These are phyloP conservation scores for Hymenochaete sp. DNA, from an alignment of 1,284 basidiomycete species.

Conservation along the genomic window DNA sequence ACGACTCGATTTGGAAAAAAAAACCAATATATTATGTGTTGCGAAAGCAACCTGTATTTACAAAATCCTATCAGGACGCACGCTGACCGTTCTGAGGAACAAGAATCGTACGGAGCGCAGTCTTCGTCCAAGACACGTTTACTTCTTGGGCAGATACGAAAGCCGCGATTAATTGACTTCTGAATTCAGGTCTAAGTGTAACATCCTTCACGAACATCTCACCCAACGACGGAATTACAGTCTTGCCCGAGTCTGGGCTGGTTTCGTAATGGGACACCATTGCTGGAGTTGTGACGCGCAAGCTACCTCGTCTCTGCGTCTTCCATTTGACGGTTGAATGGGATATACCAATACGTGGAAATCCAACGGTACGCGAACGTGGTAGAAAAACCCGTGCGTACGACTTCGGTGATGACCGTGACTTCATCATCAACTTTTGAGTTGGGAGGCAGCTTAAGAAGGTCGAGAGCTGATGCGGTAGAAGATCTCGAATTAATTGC, in stretches of 20 bases:
- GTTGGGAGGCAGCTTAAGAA: no score
- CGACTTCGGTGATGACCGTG: constrained; percentile 76
- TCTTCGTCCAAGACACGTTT: no score
- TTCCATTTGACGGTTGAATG: constrained; percentile 94
- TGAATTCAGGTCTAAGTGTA: constrained; percentile 61
- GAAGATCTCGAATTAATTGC: no score
- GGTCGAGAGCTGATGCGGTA: no score
- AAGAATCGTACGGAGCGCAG: no score
- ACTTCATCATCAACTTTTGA: constrained; percentile 81
- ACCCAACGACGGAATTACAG: constrained; percentile 70
- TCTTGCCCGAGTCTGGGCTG: constrained; percentile 71
- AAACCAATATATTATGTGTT: no score
- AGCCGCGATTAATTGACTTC: no score
- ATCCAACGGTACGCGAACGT: constrained; percentile 95
- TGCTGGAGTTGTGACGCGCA: constrained; percentile 96
- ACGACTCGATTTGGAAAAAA: no score
- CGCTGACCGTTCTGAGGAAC: no score
- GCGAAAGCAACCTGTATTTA: no score
- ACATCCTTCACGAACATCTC: constrained; percentile 76
- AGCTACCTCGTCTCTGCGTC: constrained; percentile 98
- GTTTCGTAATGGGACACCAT: constrained; percentile 82
- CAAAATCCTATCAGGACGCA: no score
- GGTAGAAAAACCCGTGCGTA: constrained; percentile 78
- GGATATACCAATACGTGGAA: constrained; percentile 94
- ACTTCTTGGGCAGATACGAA: no score